Base-by-base conservation (phyloP, 768 basidiomycete species). In the Pisolithus marmoratus region DNA sequence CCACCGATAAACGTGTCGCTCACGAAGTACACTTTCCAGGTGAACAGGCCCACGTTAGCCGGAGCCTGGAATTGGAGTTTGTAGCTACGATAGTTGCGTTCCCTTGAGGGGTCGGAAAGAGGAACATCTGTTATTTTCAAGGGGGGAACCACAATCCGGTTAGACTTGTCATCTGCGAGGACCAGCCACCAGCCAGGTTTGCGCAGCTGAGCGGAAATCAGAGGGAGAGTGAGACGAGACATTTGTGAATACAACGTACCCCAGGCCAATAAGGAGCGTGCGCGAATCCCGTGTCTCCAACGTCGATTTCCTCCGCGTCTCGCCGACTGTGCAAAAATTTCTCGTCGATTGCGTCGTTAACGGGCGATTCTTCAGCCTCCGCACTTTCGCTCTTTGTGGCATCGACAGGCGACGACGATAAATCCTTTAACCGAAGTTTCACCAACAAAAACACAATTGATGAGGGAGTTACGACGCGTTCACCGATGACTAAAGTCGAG, bases 51-150 rank as follows among this genome's bases (percentile, higher is more conserved):
- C 2, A 84, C 77, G 45, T 79, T 81, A 22, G 85, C 86, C 6
- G 96, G 96, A 4, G 91, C 94, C 65, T 96, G 95, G 81, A 98
- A 97, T 64, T 92, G 90, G 41, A 96, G 72, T 69, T 90, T 91
- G 76, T 92, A 94, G 17, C 84, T 78, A 50, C 93, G 82, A 65
- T 86, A 88, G 62, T 87, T 80, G 43, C 78, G 72, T 14, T 76
- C 61, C 22, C 60, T 74, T 27, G 70, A 68, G 38, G 71, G 65
- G 38, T 85, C 71, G 37, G 81, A 74, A 45, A 71, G 77, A 1
- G 93, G 93, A 14, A 96, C 79, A 55, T 94, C 91, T 22, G 78
- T 75, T 57, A 96, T 80, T 63, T 83, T 85, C 63, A 85, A 70
- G 0, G 94, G 94, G 15, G 92, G 91, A 1, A 96, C 90, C 38